These are phyloP conservation scores for Fusarium nisikadoi DNA, from an alignment of 2,329 filamentous ascomycete species.

Conservation along the genomic window DNA sequence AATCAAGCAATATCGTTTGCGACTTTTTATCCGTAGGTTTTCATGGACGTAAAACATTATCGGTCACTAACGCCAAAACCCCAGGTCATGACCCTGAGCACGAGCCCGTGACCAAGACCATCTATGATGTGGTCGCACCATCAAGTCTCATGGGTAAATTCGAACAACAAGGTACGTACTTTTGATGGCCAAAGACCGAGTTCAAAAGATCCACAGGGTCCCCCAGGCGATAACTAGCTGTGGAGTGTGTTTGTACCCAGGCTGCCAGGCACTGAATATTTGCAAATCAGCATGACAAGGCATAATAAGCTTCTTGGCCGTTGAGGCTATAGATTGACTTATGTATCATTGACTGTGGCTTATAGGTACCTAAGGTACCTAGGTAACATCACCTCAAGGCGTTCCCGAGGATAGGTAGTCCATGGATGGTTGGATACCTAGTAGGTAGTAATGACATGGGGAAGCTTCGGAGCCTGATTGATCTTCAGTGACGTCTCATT, in stretches of 20 bases:
- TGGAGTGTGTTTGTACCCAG: background rate
- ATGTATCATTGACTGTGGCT: conserved; percentile 29
- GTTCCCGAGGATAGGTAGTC: conserved; percentile 4
- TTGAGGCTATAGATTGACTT: background rate
- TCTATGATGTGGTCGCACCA: conserved; percentile 6
- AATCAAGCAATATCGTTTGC: background rate
- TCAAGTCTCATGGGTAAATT: conserved; percentile 1
- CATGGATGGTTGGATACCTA: background rate
- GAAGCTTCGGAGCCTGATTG: conserved; percentile 40
- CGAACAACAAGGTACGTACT: background rate
- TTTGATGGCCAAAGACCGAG: background rate
- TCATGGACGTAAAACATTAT: background rate
- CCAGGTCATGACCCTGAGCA: conserved; percentile 1
- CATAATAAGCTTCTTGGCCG: background rate
- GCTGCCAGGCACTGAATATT: background rate
- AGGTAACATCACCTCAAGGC: conserved; percentile 7
- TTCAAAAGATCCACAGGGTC: conserved; percentile 15
- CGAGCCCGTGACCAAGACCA: conserved; percentile 4
- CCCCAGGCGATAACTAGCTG: conserved; percentile 8
- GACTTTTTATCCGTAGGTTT: background rate
- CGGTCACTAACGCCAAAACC: conserved; percentile 3
- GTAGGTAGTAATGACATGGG: background rate
- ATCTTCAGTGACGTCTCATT: conserved; percentile 41
- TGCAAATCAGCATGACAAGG: background rate
- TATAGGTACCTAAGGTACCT: background rate